Percentiles rank a stretch among this genome's conserved stretches.
Evolutionary conservation across 768 basidiomycete genomes (phyloP).

Genomic region (Russula ochroleuca): DNA sequence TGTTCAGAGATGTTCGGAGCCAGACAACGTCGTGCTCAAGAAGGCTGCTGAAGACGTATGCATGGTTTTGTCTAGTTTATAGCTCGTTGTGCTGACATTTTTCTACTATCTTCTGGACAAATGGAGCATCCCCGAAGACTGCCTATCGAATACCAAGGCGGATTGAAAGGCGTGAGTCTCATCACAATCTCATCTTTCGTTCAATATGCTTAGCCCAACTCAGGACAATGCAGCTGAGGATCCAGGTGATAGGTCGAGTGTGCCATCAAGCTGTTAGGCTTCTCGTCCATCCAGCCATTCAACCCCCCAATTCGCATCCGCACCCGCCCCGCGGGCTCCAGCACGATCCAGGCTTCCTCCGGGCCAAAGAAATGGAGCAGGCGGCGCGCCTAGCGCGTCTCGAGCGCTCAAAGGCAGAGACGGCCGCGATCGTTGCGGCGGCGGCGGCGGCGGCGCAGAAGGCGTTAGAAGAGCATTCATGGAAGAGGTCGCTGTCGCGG

Average conservation of each 20-base stretch:
- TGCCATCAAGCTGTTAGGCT: slow-evolving; percentile 32
- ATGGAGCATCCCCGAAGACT: slow-evolving; percentile 74
- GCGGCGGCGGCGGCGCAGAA: slow-evolving; percentile 36
- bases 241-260: slow-evolving; percentile 9
- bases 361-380: slow-evolving; percentile 7
- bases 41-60: slow-evolving; percentile 59
- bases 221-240: slow-evolving; percentile 33
- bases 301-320: neutral
- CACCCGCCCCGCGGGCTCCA: neutral
- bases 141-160: slow-evolving; percentile 87
- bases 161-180: slow-evolving; percentile 40
- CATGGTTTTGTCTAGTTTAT: neutral
- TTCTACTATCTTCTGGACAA: slow-evolving; percentile 60
- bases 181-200: neutral
- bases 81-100: neutral
- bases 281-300: slow-evolving; percentile 7
- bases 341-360: neutral
- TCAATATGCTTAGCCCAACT: neutral
- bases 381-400: slow-evolving; percentile 15
- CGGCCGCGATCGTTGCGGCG: slow-evolving; percentile 43
- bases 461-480: slow-evolving; percentile 26
- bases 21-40: slow-evolving; percentile 55
- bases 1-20: slow-evolving; percentile 50
- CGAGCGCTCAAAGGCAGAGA: slow-evolving; percentile 30
- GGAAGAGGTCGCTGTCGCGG: slow-evolving; percentile 30